A percentile compares a stretch with the other conserved stretches of the same genome.
phyloP scores from a whole-genome alignment of 2,329 filamentous ascomycete species.

The Fusarium tupiense region DNA sequence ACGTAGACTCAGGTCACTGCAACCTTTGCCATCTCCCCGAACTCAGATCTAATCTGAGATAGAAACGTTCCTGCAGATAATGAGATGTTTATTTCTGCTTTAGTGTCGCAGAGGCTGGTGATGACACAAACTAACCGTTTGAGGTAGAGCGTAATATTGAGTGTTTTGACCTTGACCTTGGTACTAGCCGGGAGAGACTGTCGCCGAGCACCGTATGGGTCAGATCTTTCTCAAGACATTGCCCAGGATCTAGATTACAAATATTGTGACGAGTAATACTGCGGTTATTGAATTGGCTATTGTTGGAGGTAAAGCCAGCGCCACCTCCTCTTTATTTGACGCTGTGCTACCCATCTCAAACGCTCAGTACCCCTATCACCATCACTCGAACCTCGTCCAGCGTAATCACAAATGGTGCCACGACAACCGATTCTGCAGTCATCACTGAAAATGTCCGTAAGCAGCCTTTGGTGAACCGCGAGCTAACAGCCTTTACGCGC shows the following conservation, averaged over 20 bases:
- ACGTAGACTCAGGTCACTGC: not conserved
- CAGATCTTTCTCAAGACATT: not conserved
- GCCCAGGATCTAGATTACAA: not conserved
- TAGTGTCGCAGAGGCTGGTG: too few relatives aligned
- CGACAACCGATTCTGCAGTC: not conserved
- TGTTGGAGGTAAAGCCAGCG: not conserved
- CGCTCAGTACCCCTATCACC: not conserved
- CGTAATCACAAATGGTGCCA: not conserved
- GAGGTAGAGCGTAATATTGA: not conserved
- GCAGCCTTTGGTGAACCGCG: not conserved
- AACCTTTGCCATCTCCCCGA: not conserved
- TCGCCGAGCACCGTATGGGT: not conserved
- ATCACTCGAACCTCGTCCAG: not conserved
- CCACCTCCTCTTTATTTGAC: not conserved
- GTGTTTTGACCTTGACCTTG: not conserved
- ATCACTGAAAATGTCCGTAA: not conserved
- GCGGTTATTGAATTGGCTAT: not conserved
- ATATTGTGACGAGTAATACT: not conserved
- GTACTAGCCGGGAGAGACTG: not conserved
- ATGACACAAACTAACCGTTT: accelerated
- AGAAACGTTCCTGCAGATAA: not conserved
- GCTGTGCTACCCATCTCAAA: not conserved
- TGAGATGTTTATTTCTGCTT: not conserved
- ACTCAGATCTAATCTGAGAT: not conserved
- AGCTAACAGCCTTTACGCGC: not conserved